Percentiles rank a stretch among this genome's conserved stretches.
Evolutionary conservation across 495 filamentous ascomycete genomes (phyloP).

Genomic region (Lasiosphaeria ovina): DNA sequence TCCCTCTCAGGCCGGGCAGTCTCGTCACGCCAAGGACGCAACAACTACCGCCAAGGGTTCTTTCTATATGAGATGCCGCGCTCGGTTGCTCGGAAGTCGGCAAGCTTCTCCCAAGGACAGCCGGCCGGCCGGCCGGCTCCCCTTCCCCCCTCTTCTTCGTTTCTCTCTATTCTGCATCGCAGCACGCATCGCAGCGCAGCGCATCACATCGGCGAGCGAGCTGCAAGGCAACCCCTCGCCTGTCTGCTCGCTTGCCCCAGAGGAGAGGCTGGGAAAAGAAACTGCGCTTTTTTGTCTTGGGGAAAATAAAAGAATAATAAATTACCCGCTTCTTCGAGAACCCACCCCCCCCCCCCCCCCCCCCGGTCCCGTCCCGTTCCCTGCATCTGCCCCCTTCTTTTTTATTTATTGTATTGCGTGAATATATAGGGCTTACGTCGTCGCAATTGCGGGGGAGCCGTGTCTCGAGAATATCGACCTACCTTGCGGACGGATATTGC

Average conservation of each 20-base stretch:
- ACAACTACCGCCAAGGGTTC: background rate
- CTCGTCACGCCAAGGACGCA: background rate
- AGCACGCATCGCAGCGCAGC: background rate
- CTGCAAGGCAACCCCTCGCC: no score
- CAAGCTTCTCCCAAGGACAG: background rate
- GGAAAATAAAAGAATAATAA: background rate
- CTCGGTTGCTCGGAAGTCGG: conserved; percentile 2
- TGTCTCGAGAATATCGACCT: background rate
- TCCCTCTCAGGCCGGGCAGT: background rate
- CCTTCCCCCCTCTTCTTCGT: background rate
- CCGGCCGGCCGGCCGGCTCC: background rate
- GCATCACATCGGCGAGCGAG: no score
- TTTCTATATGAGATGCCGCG: background rate
- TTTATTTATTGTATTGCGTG: background rate
- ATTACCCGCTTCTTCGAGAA: no score
- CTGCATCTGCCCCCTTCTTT: background rate
- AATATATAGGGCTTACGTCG: conserved; percentile 1
- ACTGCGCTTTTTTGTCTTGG: no score
- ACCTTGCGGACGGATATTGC: no score
- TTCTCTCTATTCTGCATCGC: background rate
- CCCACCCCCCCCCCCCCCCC: background rate
- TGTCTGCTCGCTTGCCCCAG: no score
- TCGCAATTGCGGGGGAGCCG: background rate
- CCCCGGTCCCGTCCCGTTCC: background rate
- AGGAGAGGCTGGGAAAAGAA: no score